Conservation (phyloP, 164 flowering plant genomes). For the Magnolia officinalis region DNA sequence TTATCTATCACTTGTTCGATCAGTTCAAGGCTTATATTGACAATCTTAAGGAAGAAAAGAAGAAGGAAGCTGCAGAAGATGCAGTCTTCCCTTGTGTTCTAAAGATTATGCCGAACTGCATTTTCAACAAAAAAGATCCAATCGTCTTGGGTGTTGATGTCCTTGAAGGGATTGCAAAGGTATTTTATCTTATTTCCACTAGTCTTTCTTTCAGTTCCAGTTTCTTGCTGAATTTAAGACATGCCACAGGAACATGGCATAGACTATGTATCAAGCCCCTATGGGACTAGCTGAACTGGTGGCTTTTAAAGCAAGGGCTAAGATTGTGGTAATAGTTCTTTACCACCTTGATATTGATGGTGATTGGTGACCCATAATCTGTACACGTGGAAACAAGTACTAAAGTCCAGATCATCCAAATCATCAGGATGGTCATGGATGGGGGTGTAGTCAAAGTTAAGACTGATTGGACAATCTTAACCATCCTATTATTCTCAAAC, state of each 20-base stretch:
- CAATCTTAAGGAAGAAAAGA: slow-evolving; percentile 88
- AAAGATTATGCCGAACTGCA: slow-evolving; percentile 72
- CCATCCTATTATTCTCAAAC: too few species aligned
- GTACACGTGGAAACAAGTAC: too few species aligned
- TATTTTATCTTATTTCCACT: slow-evolving; percentile 18
- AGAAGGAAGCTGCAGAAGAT: slow-evolving; percentile 87
- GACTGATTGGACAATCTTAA: too few species aligned
- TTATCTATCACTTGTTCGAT: slow-evolving; percentile 92
- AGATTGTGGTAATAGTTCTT: too few species aligned
- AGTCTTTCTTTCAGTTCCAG: neutral
- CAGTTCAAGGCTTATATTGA: slow-evolving; percentile 93
- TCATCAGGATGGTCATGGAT: too few species aligned
- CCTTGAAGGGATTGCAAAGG: slow-evolving; percentile 85
- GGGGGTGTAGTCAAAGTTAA: too few species aligned
- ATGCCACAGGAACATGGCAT: neutral
- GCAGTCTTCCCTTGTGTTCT: slow-evolving; percentile 99
- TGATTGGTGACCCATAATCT: too few species aligned
- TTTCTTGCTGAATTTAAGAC: neutral
- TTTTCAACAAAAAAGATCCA: slow-evolving; percentile 95
- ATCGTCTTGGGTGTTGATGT: slow-evolving; percentile 93
- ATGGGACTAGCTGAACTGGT: neutral
- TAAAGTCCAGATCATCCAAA: too few species aligned
- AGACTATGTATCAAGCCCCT: neutral
- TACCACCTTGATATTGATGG: too few species aligned
- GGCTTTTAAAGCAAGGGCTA: neutral